Percentiles rank a stretch among this genome's conserved stretches.
These are phyloP conservation scores for Taphrina communis DNA, from an alignment of 1,139 yeast species.

Conservation along the genomic window DNA sequence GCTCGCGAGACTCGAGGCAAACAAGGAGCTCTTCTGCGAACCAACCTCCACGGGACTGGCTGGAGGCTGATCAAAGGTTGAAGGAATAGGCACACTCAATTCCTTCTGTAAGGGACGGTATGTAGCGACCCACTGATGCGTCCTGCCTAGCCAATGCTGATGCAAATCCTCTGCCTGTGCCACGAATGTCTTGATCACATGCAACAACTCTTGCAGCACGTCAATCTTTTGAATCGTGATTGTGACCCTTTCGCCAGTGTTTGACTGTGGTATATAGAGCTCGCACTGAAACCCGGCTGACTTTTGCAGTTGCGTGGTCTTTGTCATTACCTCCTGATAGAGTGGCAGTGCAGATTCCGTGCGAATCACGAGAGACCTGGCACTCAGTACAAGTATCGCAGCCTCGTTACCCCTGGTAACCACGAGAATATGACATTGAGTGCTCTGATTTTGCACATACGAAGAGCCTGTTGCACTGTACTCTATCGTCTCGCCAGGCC, in stretches of 20 bases:
- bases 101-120: slow-evolving; percentile 4
- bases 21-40: slow-evolving; percentile 7
- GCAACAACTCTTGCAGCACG: slow-evolving; percentile 18
- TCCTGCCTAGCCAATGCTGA: background rate
- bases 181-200: slow-evolving; percentile 7
- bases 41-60: background rate
- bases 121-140: slow-evolving; percentile 24
- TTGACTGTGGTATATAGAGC: background rate
- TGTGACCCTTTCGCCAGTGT: background rate
- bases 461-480: slow-evolving; percentile 3
- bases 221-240: background rate
- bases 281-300: slow-evolving; percentile 3
- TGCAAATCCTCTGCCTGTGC: slow-evolving; percentile 28
- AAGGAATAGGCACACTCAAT: slow-evolving; percentile 4
- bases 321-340: background rate
- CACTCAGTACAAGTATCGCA: background rate
- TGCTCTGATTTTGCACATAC: background rate
- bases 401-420: slow-evolving; percentile 3
- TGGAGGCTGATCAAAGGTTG: background rate
- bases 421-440: background rate
- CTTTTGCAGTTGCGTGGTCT: slow-evolving; percentile 2
- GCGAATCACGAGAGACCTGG: background rate
- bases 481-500: slow-evolving; percentile 9
- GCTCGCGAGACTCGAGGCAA: background rate
- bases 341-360: background rate